Evolutionary conservation across 805 yeast species (phyloP).

Genomic region (Grigorovia transvaalensis): DNA sequence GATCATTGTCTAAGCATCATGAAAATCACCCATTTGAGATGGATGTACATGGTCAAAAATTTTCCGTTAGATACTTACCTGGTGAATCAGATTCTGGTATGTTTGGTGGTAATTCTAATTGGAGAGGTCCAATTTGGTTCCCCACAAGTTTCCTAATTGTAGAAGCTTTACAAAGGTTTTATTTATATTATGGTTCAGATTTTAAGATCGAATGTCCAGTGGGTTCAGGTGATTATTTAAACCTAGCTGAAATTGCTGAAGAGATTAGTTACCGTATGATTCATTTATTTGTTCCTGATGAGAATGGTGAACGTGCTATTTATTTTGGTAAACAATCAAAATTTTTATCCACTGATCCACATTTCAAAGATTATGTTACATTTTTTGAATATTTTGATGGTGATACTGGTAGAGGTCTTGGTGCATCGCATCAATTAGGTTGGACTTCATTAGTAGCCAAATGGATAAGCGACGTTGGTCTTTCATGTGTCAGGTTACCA

Average conservation of each 20-base stretch:
- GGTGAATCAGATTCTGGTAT: slow-evolving; percentile 88
- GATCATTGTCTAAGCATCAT: slow-evolving; percentile 82
- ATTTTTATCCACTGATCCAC: slow-evolving; percentile 51
- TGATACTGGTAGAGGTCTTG: slow-evolving; percentile 88
- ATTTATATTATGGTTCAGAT: slow-evolving; percentile 77
- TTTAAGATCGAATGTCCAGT: slow-evolving; percentile 86
- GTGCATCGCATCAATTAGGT: slow-evolving; percentile 91
- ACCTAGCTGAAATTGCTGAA: slow-evolving; percentile 84
- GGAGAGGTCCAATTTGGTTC: slow-evolving; percentile 98
- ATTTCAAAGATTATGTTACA: slow-evolving; percentile 66
- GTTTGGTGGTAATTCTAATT: slow-evolving; percentile 94
- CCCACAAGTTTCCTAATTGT: slow-evolving; percentile 80
- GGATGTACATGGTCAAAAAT: slow-evolving; percentile 70
- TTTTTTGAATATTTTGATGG: slow-evolving; percentile 89
- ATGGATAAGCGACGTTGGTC: slow-evolving; percentile 84
- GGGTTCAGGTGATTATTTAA: slow-evolving; percentile 66
- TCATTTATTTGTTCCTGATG: slow-evolving; percentile 62
- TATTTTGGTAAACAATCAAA: slow-evolving; percentile 58
- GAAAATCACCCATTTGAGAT: slow-evolving; percentile 75
- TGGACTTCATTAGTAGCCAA: slow-evolving; percentile 94
- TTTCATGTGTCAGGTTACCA: slow-evolving; percentile 34
- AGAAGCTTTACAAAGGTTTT: slow-evolving; percentile 80
- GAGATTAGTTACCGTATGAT: slow-evolving; percentile 81
- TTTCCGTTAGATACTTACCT: slow-evolving; percentile 63
- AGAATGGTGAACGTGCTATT: slow-evolving; percentile 61